Conservation (phyloP, 2,329 filamentous ascomycete genomes). For the Emergomyces pasteurianus region DNA sequence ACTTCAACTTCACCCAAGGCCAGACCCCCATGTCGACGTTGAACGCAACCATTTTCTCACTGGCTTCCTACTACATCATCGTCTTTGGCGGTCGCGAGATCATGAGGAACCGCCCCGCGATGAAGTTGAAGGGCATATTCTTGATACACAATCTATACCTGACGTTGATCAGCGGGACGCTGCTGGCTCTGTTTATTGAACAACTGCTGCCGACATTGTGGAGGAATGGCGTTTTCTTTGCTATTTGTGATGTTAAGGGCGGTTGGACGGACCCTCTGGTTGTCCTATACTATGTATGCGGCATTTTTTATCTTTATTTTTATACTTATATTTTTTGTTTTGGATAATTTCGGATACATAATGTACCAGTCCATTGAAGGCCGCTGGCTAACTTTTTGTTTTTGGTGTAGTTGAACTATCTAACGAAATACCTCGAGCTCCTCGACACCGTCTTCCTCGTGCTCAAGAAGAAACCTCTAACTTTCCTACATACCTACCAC, state of each 20-base stretch:
- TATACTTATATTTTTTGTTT: too few relatives aligned
- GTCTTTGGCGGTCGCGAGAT: slow-evolving; percentile 78
- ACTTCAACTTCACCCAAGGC: slow-evolving; percentile 68
- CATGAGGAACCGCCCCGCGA: slow-evolving; percentile 70
- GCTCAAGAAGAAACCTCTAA: slow-evolving; percentile 93
- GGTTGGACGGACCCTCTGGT: slow-evolving; percentile 84
- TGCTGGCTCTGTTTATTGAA: slow-evolving; percentile 72
- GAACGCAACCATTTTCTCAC: slow-evolving; percentile 61
- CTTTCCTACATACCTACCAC: slow-evolving; percentile 95
- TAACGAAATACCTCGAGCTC: slow-evolving; percentile 87
- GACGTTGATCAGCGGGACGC: slow-evolving; percentile 62
- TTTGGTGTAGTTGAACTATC: slow-evolving; percentile 63
- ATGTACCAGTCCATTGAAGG: neutral
- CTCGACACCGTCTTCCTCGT: slow-evolving; percentile 87
- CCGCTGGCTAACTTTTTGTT: slow-evolving; percentile 25
- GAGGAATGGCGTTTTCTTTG: slow-evolving; percentile 66
- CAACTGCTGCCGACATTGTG: slow-evolving; percentile 72
- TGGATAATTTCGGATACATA: too few relatives aligned
- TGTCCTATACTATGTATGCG: slow-evolving; percentile 81
- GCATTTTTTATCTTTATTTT: neutral
- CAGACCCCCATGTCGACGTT: slow-evolving; percentile 77
- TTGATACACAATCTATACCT: slow-evolving; percentile 87
- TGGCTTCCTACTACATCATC: slow-evolving; percentile 73
- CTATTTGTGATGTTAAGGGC: slow-evolving; percentile 59
- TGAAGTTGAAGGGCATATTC: slow-evolving; percentile 73